These are phyloP conservation scores for Boletus vermiculosoides DNA, from an alignment of 768 basidiomycete species.

Conservation along the genomic window DNA sequence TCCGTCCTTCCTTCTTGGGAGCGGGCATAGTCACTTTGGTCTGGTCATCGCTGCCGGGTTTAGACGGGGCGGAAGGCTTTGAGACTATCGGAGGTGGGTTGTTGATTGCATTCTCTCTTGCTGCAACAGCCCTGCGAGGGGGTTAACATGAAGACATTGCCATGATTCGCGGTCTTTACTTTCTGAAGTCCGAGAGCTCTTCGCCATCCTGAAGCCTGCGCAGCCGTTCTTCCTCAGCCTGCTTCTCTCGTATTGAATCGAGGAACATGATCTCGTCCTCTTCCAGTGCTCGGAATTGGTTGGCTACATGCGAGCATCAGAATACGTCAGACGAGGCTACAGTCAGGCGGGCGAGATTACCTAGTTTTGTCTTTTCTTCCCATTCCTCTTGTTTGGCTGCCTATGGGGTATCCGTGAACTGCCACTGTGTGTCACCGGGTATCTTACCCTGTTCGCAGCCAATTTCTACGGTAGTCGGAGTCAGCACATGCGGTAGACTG, in stretches of 20 bases:
- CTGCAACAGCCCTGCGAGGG: conserved; percentile 60
- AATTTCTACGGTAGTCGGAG: conserved; percentile 58
- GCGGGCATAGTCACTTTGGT: conserved; percentile 30
- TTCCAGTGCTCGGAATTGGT: conserved; percentile 86
- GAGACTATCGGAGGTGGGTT: conserved; percentile 36
- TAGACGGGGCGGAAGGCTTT: conserved; percentile 31
- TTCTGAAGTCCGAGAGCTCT: conserved; percentile 74
- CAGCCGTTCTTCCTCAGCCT: conserved; percentile 72
- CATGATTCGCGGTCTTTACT: conserved; percentile 44
- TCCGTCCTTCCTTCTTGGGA: conserved; percentile 52
- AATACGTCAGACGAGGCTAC: conserved; percentile 6
- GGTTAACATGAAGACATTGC: conserved; percentile 9
- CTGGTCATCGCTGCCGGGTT: conserved; percentile 29
- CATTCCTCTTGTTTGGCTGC: conserved; percentile 91
- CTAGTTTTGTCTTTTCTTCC: conserved; percentile 86
- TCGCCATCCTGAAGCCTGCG: conserved; percentile 75
- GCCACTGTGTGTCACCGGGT: not conserved
- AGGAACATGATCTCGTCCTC: conserved; percentile 91
- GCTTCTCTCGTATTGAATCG: conserved; percentile 74
- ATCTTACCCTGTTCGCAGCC: conserved; percentile 77
- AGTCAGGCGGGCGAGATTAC: conserved; percentile 20
- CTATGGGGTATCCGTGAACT: conserved; percentile 36
- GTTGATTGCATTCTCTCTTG: conserved; percentile 53
- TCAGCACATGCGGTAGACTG: conserved; percentile 10
- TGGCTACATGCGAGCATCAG: conserved; percentile 46